Conservation (phyloP, 2,329 filamentous ascomycete genomes). For the Fusarium agapanthi region DNA sequence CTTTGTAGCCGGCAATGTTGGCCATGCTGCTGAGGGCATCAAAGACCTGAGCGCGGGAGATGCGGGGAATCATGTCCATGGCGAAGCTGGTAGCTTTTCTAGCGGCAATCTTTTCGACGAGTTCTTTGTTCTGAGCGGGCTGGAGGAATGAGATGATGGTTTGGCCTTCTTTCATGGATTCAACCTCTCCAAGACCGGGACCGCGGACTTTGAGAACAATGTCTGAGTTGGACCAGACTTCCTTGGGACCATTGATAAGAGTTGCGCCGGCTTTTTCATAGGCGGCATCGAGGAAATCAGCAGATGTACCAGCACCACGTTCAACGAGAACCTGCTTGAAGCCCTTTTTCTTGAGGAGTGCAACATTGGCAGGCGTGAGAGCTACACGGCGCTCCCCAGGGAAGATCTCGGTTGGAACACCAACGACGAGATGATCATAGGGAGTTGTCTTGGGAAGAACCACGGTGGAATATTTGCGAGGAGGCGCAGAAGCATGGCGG, state of each 20-base stretch:
- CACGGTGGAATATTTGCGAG: slow-evolving; percentile 51
- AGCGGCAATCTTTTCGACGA: slow-evolving; percentile 77
- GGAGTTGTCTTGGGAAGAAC: slow-evolving; percentile 61
- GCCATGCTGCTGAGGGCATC: slow-evolving; percentile 93
- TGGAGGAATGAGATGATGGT: slow-evolving; percentile 87
- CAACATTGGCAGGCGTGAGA: slow-evolving; percentile 84
- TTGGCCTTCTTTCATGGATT: slow-evolving; percentile 71
- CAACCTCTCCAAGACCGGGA: slow-evolving; percentile 75
- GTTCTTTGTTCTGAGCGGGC: slow-evolving; percentile 78
- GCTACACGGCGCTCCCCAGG: slow-evolving; percentile 84
- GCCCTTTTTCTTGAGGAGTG: slow-evolving; percentile 84
- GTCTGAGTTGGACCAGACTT: slow-evolving; percentile 78
- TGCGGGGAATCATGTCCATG: slow-evolving; percentile 93
- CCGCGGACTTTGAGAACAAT: slow-evolving; percentile 87
- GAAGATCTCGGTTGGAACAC: slow-evolving; percentile 81
- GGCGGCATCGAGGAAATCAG: slow-evolving; percentile 79
- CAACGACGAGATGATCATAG: slow-evolving; percentile 77
- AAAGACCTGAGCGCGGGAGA: slow-evolving; percentile 87
- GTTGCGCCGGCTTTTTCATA: slow-evolving; percentile 83
- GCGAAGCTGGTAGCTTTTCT: slow-evolving; percentile 81
- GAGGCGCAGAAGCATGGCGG: slow-evolving; percentile 47
- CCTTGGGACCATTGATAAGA: slow-evolving; percentile 71
- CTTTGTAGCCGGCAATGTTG: slow-evolving; percentile 94
- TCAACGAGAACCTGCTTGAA: slow-evolving; percentile 81
- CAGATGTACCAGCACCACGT: slow-evolving; percentile 78